Percentiles rank a stretch among this genome's conserved stretches.
These are phyloP conservation scores for Trichoderma atrobrunneum DNA, from an alignment of 2,329 filamentous ascomycete species.

Conservation along the genomic window DNA sequence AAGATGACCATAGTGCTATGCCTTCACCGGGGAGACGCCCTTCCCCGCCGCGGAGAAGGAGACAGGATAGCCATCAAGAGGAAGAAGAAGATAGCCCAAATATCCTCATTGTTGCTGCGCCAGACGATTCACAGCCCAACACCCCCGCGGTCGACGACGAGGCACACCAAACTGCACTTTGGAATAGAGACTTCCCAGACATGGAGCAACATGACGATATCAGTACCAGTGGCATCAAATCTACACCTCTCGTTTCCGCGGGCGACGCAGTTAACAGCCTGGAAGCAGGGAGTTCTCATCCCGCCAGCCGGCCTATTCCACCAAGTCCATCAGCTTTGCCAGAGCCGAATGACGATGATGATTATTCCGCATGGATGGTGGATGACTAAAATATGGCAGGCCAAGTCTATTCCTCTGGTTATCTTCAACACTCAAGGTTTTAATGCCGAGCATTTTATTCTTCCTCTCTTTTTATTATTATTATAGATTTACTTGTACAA, in stretches of 20 bases:
- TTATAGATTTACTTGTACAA: constrained; percentile 11
- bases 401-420: neutral
- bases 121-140: constrained; percentile 58
- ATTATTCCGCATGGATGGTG: constrained; percentile 31
- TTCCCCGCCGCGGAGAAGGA: constrained; percentile 46
- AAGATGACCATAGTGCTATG: constrained; percentile 31
- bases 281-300: neutral
- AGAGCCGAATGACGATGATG: constrained; percentile 25
- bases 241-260: neutral
- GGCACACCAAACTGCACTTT: constrained; percentile 19
- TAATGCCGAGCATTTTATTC: neutral
- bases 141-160: constrained; percentile 46
- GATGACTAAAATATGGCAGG: constrained; percentile 18
- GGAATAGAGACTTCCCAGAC: neutral
- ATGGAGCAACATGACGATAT: neutral
- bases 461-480: neutral
- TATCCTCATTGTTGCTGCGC: constrained; percentile 64
- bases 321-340: constrained; percentile 19
- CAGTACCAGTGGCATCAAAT: neutral
- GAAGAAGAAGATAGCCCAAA: constrained; percentile 44
- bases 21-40: constrained; percentile 37
- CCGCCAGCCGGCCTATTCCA: constrained; percentile 1
- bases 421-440: neutral
- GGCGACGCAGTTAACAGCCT: neutral
- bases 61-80: constrained; percentile 35